A percentile compares a stretch with the other conserved stretches of the same genome.
Evolutionary conservation across 129 eudicot genomes (phyloP).

Genomic region (Flaveria robusta): DNA sequence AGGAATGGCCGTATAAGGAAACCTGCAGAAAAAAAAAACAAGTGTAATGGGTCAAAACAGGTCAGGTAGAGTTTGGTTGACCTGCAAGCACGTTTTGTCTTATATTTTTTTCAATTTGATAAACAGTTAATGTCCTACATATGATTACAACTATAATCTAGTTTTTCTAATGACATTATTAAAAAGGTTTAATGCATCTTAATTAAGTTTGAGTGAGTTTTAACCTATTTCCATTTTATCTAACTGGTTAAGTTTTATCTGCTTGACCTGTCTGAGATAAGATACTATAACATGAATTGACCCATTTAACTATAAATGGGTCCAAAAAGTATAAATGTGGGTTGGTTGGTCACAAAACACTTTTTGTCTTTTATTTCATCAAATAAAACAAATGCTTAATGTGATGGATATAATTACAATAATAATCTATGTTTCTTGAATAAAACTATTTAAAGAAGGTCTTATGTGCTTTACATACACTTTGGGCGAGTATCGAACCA

Average conservation of each 20-base stretch:
- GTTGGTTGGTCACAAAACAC: not conserved
- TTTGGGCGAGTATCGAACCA: not conserved
- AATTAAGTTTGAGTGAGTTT: not conserved
- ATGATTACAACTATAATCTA: not conserved
- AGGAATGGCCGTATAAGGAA: constrained; percentile 91
- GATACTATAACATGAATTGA: not conserved
- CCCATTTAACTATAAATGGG: not conserved
- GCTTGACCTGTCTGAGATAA: not conserved
- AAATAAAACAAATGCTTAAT: not conserved
- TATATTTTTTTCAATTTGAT: not conserved
- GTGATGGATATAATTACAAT: not conserved
- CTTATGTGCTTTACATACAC: not conserved
- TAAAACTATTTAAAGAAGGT: not conserved
- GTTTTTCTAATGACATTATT: not conserved
- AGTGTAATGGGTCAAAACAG: not conserved
- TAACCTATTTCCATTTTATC: not conserved
- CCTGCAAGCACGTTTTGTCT: not conserved
- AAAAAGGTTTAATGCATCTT: not conserved
- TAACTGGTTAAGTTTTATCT: not conserved
- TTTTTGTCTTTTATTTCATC: not conserved
- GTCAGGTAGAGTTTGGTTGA: not conserved
- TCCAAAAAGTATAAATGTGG: not conserved
- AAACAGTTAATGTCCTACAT: not conserved
- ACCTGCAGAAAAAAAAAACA: constrained; percentile 51
- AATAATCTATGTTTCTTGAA: not conserved